phyloP scores from a whole-genome alignment of 345 rosid species.

The Bruguiera parviflora region DNA sequence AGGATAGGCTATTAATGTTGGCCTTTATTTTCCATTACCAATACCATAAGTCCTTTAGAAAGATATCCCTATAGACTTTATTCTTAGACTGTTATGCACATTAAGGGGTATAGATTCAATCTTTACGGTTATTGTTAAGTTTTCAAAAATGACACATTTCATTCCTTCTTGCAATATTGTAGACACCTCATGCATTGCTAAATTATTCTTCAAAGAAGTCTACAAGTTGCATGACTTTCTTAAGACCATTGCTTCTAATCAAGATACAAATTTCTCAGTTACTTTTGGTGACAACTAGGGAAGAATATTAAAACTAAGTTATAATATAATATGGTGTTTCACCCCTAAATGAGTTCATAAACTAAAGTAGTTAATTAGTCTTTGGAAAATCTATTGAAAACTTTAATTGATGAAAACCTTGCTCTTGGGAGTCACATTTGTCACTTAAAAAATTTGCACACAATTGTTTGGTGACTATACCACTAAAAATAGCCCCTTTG shows the following conservation, averaged over 20 bases:
- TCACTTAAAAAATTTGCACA: not conserved
- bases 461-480: not conserved
- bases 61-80: not conserved
- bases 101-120: not conserved
- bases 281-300: not conserved
- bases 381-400: not conserved
- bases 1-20: not conserved
- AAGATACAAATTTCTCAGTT: not conserved
- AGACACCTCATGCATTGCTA: not conserved
- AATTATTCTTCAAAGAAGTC: not conserved
- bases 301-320: not conserved
- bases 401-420: conserved; percentile 1
- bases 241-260: not conserved
- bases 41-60: not conserved
- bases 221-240: not conserved
- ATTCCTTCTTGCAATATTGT: not conserved
- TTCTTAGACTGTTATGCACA: not conserved
- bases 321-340: too few relatives aligned
- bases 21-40: not conserved
- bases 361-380: too few relatives aligned
- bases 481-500: not conserved
- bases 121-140: not conserved
- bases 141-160: conserved; percentile 1
- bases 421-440: not conserved
- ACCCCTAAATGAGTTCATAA: too few relatives aligned